A percentile compares a stretch with the other conserved stretches of the same genome.
Conservation (phyloP, 2,329 filamentous ascomycete species). For the Dactylellina leptospora region DNA sequence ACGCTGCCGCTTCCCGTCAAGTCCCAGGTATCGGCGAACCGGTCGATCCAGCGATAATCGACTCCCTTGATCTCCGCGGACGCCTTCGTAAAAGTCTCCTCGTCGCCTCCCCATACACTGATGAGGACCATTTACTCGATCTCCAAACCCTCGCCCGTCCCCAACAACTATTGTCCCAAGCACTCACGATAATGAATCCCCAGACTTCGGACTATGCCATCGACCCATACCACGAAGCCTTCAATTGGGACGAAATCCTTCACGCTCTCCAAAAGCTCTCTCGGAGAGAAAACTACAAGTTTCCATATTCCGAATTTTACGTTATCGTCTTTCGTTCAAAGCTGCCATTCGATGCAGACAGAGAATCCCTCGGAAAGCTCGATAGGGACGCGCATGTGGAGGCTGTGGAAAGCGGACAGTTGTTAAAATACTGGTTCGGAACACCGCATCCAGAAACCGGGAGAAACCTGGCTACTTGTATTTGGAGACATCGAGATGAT, state of each 20-base stretch:
- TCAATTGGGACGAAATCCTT: slow-evolving; percentile 78
- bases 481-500: slow-evolving; percentile 71
- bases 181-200: slow-evolving; percentile 72
- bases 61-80: slow-evolving; percentile 26
- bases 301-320: slow-evolving; percentile 69
- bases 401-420: slow-evolving; percentile 78
- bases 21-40: slow-evolving; percentile 30
- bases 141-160: slow-evolving; percentile 72
- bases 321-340: slow-evolving; percentile 83
- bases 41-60: slow-evolving; percentile 42
- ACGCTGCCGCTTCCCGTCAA: slow-evolving; percentile 28
- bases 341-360: slow-evolving; percentile 73
- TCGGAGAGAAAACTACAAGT: slow-evolving; percentile 60
- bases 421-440: slow-evolving; percentile 96
- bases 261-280: slow-evolving; percentile 67
- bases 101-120: slow-evolving; percentile 76
- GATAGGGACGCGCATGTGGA: slow-evolving; percentile 83
- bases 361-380: slow-evolving; percentile 73
- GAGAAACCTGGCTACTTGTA: slow-evolving; percentile 82
- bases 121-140: slow-evolving; percentile 75
- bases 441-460: slow-evolving; percentile 70
- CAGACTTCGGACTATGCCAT: slow-evolving; percentile 78
- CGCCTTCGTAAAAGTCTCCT: slow-evolving; percentile 19
- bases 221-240: slow-evolving; percentile 74
- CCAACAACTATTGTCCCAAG: slow-evolving; percentile 75